Evolutionary conservation across 2,329 filamentous ascomycete species (phyloP).

Genomic region (Xylariales sp.): DNA sequence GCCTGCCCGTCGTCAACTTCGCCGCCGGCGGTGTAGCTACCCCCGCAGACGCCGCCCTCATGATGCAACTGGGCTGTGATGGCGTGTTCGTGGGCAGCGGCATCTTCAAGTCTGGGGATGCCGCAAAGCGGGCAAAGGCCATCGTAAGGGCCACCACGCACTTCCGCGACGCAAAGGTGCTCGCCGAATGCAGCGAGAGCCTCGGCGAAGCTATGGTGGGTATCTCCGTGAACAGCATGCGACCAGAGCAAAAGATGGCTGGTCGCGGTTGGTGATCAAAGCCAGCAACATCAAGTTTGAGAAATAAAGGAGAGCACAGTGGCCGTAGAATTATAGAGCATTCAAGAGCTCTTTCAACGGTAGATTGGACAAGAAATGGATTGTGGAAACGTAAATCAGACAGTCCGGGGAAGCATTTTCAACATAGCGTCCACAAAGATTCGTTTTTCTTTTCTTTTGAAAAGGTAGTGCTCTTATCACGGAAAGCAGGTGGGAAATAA

Average conservation of each 20-base stretch:
- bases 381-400: too few relatives aligned
- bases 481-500: too few relatives aligned
- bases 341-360: conserved; percentile 1
- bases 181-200: conserved; percentile 83
- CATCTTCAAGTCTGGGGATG: conserved; percentile 95
- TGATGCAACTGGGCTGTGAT: conserved; percentile 99
- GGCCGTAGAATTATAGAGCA: not conserved
- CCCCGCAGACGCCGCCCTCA: conserved; percentile 86
- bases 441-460: too few relatives aligned
- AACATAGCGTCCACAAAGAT: too few relatives aligned
- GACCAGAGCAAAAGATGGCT: conserved; percentile 75
- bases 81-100: conserved; percentile 96
- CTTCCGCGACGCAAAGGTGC: conserved; percentile 76
- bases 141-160: conserved; percentile 95
- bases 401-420: too few relatives aligned
- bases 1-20: conserved; percentile 95
- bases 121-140: conserved; percentile 83
- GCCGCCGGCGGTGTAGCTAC: conserved; percentile 99
- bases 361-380: too few relatives aligned
- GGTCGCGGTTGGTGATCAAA: conserved; percentile 84
- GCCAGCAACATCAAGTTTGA: conserved; percentile 1
- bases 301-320: conserved; percentile 2
- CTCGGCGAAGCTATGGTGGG: conserved; percentile 98
- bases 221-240: conserved; percentile 79
- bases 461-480: too few relatives aligned